Conservation (phyloP, 768 basidiomycete genomes). For the Punctularia strigosozonata region DNA sequence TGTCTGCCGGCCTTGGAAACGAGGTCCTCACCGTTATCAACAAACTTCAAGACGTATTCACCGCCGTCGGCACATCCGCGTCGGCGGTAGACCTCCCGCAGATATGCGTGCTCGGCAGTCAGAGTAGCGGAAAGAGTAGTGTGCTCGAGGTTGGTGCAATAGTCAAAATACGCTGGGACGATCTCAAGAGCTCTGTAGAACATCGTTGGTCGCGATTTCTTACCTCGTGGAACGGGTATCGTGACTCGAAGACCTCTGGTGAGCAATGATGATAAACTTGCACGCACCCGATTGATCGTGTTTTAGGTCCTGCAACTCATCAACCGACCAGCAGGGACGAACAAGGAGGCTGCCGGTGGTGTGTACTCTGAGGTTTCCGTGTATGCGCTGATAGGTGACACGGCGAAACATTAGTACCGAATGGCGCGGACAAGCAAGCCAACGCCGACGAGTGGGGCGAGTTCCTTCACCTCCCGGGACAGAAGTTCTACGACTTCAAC, state of each 20-base stretch:
- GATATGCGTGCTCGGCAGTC: conserved; percentile 85
- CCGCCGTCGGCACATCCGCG: conserved; percentile 67
- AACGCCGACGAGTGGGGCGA: conserved; percentile 98
- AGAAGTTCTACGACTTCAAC: conserved; percentile 97
- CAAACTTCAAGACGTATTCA: conserved; percentile 87
- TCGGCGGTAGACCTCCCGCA: conserved; percentile 82
- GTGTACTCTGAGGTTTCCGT: too few species aligned
- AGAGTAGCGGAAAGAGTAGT: conserved; percentile 90
- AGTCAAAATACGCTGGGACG: too few species aligned
- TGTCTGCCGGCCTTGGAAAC: conserved; percentile 57
- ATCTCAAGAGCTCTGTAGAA: conserved; percentile 62
- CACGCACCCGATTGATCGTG: conserved; percentile 2
- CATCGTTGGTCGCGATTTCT: conserved; percentile 95
- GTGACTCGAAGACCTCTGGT: conserved; percentile 96
- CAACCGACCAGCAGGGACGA: conserved; percentile 55
- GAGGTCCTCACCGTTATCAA: conserved; percentile 78
- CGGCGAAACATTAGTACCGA: conserved; percentile 24
- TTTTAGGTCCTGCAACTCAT: conserved; percentile 86
- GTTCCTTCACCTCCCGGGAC: conserved; percentile 90
- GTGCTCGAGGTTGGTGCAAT: conserved; percentile 62
- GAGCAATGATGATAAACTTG: conserved; percentile 13
- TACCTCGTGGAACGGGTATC: conserved; percentile 98
- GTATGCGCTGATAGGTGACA: too few species aligned
- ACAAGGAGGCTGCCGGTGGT: too few species aligned
- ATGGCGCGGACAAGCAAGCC: conserved; percentile 54